These are phyloP conservation scores for Mariannaea sp. DNA, from an alignment of 2,329 filamentous ascomycete genomes.

Conservation along the genomic window DNA sequence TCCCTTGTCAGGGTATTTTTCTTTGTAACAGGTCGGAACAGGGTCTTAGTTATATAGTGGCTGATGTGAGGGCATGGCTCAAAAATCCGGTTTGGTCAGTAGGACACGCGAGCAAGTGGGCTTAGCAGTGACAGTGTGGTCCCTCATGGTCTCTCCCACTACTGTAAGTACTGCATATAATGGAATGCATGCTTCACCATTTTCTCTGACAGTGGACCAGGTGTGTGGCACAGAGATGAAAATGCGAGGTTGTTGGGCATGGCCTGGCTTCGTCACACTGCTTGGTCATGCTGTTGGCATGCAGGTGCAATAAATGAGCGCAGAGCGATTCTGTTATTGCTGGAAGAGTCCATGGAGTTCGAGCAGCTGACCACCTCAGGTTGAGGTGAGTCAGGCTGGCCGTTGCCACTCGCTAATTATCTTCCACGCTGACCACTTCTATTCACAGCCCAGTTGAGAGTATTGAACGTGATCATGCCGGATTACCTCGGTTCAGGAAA, in stretches of 20 bases:
- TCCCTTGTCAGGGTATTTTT: no score
- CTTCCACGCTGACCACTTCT: conserved; percentile 8
- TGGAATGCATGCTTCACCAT: conserved; percentile 16
- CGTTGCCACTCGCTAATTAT: conserved; percentile 11
- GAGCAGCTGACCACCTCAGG: neutral
- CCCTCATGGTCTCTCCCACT: no score
- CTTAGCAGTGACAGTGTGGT: no score
- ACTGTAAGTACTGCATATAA: no score
- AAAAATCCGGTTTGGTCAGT: neutral
- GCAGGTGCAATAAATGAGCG: neutral
- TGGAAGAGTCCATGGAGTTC: conserved; percentile 10
- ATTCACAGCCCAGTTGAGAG: neutral
- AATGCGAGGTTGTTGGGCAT: neutral
- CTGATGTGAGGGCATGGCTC: conserved; percentile 1
- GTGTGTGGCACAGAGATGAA: conserved; percentile 1
- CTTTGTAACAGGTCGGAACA: no score
- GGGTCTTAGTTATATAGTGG: neutral
- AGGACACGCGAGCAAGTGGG: neutral
- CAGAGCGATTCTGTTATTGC: neutral
- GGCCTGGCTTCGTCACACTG: conserved; percentile 3
- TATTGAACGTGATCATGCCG: neutral
- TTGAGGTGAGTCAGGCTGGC: conserved; percentile 8
- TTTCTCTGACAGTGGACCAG: conserved; percentile 8
- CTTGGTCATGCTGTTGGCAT: neutral
- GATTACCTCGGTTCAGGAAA: no score